Percentiles rank a stretch among this genome's conserved stretches.
phyloP scores from a whole-genome alignment of 164 flowering plant species.

The Kalanchoe fedtschenkoi region DNA sequence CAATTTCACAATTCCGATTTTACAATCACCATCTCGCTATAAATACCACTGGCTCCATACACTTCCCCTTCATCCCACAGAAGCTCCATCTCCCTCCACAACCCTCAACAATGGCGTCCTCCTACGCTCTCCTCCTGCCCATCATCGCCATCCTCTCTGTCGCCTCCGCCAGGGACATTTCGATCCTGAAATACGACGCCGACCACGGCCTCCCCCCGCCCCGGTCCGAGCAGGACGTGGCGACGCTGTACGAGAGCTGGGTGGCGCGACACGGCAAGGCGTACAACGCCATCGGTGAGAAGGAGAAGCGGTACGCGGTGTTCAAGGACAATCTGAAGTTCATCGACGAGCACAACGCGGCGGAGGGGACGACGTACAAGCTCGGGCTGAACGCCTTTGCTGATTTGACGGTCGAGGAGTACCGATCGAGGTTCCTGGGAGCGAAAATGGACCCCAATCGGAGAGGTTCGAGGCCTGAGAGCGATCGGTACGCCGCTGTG shows the following conservation, averaged over 20 bases:
- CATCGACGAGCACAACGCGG: slow-evolving; percentile 29
- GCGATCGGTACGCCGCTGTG: slow-evolving; percentile 18
- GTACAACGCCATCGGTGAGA: slow-evolving; percentile 34
- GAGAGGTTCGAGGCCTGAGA: slow-evolving; percentile 9
- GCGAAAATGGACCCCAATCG: slow-evolving; percentile 11
- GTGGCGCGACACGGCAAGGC: slow-evolving; percentile 23
- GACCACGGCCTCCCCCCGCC: slow-evolving; percentile 6
- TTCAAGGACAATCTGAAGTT: slow-evolving; percentile 38
- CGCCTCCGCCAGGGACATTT: slow-evolving; percentile 13
- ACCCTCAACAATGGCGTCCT: slow-evolving; percentile 6
- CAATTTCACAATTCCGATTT: neutral
- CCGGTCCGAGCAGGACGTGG: slow-evolving; percentile 14
- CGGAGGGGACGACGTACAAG: slow-evolving; percentile 14
- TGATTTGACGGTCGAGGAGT: slow-evolving; percentile 35
- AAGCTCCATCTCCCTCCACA: neutral
- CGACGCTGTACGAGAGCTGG: slow-evolving; percentile 29
- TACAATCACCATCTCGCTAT: neutral
- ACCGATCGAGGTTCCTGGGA: slow-evolving; percentile 21
- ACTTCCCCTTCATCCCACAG: neutral
- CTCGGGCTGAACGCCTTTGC: slow-evolving; percentile 35
- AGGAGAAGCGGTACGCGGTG: slow-evolving; percentile 29
- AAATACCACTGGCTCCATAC: neutral
- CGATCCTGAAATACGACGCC: slow-evolving; percentile 19
- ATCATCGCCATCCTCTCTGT: neutral
- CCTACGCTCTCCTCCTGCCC: slow-evolving; percentile 2